Percentiles rank a stretch among this genome's conserved stretches.
Conservation (phyloP, 192 early-diverging fungal genomes). For the Lobulomyces angularis region DNA sequence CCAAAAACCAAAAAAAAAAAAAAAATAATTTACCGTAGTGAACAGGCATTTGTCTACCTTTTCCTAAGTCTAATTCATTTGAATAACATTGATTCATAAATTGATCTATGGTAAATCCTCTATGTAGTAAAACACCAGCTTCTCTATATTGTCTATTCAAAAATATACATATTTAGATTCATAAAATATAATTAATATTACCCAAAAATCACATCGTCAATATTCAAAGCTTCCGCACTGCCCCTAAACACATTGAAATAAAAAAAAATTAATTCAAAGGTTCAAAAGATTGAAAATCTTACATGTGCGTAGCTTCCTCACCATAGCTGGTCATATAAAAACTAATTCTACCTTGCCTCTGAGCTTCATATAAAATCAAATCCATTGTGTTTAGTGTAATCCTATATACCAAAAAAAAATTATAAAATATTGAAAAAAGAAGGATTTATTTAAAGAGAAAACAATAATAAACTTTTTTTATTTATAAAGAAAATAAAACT, state of each 20-base stretch:
- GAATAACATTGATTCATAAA: conserved; percentile 97
- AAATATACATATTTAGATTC: conserved; percentile 1
- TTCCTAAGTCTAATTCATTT: conserved; percentile 75
- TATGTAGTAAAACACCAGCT: conserved; percentile 82
- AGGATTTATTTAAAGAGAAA: too few relatives aligned
- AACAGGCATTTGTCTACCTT: conserved; percentile 98
- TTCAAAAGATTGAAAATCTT: too few relatives aligned
- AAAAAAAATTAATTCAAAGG: too few relatives aligned
- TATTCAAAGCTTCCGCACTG: conserved; percentile 71
- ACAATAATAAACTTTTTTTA: too few relatives aligned
- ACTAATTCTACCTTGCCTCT: conserved; percentile 92
- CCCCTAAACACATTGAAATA: too few relatives aligned
- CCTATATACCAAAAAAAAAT: too few relatives aligned
- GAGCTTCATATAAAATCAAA: conserved; percentile 90
- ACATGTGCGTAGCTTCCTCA: conserved; percentile 85
- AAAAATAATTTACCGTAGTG: conserved; percentile 74
- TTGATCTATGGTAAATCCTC: conserved; percentile 85
- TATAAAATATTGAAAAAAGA: too few relatives aligned
- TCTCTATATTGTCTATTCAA: conserved; percentile 72
- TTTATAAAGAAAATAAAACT: too few relatives aligned
- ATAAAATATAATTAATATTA: conserved; percentile 13
- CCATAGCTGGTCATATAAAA: conserved; percentile 99
- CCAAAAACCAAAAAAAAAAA: too few relatives aligned
- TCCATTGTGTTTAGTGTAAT: conserved; percentile 87
- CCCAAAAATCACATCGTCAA: conserved; percentile 88